Base-by-base conservation (phyloP, 1,284 basidiomycete species). In the Phaffia rhodozyma region DNA sequence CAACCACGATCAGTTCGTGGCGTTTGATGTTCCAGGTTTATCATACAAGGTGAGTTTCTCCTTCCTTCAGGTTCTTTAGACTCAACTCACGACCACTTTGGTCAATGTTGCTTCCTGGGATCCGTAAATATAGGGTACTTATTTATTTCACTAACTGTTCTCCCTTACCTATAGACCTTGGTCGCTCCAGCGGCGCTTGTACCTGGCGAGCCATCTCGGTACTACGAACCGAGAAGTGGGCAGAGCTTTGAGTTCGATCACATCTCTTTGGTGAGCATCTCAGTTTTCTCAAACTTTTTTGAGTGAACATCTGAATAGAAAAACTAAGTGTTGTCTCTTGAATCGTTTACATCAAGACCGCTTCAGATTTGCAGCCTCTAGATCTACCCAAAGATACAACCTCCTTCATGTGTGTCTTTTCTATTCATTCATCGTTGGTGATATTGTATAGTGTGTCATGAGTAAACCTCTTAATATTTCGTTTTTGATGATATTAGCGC, bases 181-280 rank as follows among this genome's bases (percentile, higher is more conserved):
- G 27, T 66, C 32, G 55, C 60, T 18, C 6, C 27, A 1, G 58
- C 32, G 0, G 66, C 66, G 43, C 50, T 57, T 5, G 49, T 51
- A 7, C 48, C 69, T 16, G 76, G 80, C 58, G 84, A 86, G 68
- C 79, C 62, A 27, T 20, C 25, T 2, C 43, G 90, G 63, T 93
- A 89, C 73, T 75, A 89, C 68, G 91, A 94, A 74, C 87, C 87
- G 1, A 78, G 85, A 67, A 85, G 84, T 25, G 84, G 84, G 72
- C 84, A 80, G 56, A 86, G 81, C 54, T 96, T 91, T 74, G 76
- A 76, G 6, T 91, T 92, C 58, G 87, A 92, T 74, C 87, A 91
- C 75, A 73, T 91, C 59, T 82, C 80, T 59, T 75, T 91, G 74
- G 89, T 89, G 70, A 66, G 84, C 56, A 61, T 66, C 51, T 11